phyloP scores from a whole-genome alignment of 768 basidiomycete genomes.

The Boletus reticuloceps region DNA sequence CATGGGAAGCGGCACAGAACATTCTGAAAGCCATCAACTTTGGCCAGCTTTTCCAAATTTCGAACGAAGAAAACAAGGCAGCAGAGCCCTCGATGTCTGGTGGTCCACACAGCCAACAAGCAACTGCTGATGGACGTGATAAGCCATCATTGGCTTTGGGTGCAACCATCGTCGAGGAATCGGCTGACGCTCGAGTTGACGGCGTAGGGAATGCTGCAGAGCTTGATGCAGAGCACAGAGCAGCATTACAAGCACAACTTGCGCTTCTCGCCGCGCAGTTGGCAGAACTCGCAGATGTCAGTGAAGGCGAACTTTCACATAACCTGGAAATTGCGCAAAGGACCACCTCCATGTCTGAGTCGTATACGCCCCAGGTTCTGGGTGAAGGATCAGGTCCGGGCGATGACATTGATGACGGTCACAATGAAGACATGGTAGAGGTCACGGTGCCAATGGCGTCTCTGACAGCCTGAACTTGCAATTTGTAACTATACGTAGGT shows the following conservation, averaged over 20 bases:
- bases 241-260: constrained; percentile 70
- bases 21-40: constrained; percentile 79
- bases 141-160: constrained; percentile 1
- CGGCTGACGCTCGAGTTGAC: constrained; percentile 3
- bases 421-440: constrained; percentile 30
- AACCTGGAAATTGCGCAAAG: constrained; percentile 19
- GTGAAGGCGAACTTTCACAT: constrained; percentile 30
- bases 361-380: neutral
- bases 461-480: constrained; percentile 10
- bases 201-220: constrained; percentile 16
- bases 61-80: constrained; percentile 27
- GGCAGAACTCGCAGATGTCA: constrained; percentile 56
- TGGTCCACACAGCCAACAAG: neutral
- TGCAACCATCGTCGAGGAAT: neutral
- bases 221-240: constrained; percentile 48
- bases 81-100: constrained; percentile 10
- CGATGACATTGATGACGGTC: constrained; percentile 14
- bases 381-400: constrained; percentile 7
- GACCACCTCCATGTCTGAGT: neutral
- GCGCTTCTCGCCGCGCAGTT: constrained; percentile 72
- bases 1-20: constrained; percentile 76
- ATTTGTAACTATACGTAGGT: neutral
- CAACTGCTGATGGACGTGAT: constrained; percentile 1
- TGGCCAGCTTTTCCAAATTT: constrained; percentile 45
- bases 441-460: constrained; percentile 21